Evolutionary conservation across 2,329 filamentous ascomycete genomes (phyloP).

Genomic region (Sporothrix sp.): DNA sequence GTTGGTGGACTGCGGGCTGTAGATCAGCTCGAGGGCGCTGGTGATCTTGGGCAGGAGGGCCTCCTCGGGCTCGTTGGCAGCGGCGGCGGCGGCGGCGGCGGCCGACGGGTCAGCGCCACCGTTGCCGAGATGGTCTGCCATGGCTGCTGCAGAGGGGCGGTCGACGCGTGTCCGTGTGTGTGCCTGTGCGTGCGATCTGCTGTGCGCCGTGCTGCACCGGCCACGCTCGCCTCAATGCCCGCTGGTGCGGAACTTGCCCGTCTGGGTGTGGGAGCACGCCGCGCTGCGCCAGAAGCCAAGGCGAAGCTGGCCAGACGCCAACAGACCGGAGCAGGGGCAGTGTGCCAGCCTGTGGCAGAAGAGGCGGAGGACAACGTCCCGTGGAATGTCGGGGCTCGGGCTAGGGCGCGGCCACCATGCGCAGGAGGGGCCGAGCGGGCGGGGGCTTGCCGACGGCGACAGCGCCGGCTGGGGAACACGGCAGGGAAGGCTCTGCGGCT

Average conservation of each 20-base stretch:
- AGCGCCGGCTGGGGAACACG: not conserved
- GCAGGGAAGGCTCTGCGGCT: too few species aligned
- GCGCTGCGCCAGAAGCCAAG: too few species aligned
- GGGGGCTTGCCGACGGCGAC: too few species aligned
- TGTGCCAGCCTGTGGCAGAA: too few species aligned
- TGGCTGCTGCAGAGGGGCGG: not conserved
- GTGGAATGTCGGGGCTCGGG: not conserved
- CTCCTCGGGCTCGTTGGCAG: conserved; percentile 14
- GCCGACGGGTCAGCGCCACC: conserved; percentile 22
- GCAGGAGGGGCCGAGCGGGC: not conserved
- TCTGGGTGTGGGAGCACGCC: too few species aligned
- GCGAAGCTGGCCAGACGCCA: too few species aligned
- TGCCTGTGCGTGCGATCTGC: not conserved
- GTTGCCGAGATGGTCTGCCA: conserved; percentile 13
- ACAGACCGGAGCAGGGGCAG: too few species aligned
- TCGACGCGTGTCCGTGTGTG: not conserved
- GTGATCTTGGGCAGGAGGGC: conserved; percentile 57
- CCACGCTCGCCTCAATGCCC: too few species aligned
- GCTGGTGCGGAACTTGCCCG: too few species aligned
- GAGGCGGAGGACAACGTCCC: not conserved
- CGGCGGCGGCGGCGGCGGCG: conserved; percentile 13
- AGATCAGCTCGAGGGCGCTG: conserved; percentile 78
- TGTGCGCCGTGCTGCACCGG: not conserved
- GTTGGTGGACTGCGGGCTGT: conserved; percentile 73
- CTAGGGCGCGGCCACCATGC: not conserved